A percentile compares a stretch with the other conserved stretches of the same genome.
phyloP scores from a whole-genome alignment of 805 yeast species.

The Lipomyces sp. region DNA sequence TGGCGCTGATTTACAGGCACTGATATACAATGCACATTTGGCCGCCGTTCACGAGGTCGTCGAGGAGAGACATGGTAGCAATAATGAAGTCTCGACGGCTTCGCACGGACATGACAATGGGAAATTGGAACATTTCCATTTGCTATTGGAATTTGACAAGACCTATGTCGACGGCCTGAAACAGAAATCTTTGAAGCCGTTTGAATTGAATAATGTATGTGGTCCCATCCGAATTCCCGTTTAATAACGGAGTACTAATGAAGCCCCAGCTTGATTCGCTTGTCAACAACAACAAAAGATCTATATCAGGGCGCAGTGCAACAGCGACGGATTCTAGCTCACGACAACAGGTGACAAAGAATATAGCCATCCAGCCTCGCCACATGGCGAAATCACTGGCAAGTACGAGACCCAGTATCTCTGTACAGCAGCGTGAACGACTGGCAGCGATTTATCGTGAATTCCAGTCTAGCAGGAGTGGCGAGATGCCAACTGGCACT shows the following conservation, averaged over 20 bases:
- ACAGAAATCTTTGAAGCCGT: too few species aligned
- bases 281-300: background rate
- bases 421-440: slow-evolving; percentile 68
- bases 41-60: slow-evolving; percentile 69
- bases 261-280: background rate
- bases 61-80: slow-evolving; percentile 39
- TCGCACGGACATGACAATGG: background rate
- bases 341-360: slow-evolving; percentile 26
- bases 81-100: background rate
- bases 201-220: background rate
- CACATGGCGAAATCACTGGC: slow-evolving; percentile 66
- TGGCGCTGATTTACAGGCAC: slow-evolving; percentile 94
- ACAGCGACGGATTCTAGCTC: background rate
- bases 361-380: slow-evolving; percentile 54
- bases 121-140: slow-evolving; percentile 12
- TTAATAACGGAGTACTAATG: background rate
- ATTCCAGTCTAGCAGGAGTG: slow-evolving; percentile 78
- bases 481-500: slow-evolving; percentile 85
- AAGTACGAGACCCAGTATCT: slow-evolving; percentile 90
- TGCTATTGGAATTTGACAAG: background rate
- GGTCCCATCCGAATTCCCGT: background rate
- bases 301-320: background rate
- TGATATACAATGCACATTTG: slow-evolving; percentile 88
- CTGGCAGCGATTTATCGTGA: slow-evolving; percentile 67
- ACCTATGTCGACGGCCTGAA: background rate